Evolutionary conservation across 176 grass and related monocot species (phyloP), one percentile per base, ranked within the genome.

Genomic region (Cocos nucifera): DNA sequence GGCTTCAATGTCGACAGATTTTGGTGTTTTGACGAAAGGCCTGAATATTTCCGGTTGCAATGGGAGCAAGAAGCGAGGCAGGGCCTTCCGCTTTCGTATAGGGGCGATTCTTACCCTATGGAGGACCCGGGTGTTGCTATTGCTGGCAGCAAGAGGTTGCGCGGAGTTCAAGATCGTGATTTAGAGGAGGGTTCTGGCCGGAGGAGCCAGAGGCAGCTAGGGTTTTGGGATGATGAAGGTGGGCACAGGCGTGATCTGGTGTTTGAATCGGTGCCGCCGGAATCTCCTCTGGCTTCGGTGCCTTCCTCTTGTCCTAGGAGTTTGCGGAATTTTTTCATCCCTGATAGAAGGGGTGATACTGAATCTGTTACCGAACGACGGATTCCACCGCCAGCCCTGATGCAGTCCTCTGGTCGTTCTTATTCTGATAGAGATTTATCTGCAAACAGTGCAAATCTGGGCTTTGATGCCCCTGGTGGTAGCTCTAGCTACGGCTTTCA

Each of bases 391-490:
- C 50, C 50, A 23, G 26, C 18, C 19, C 15, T 26, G 25, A 19
- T 63, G 59, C 24, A 25, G 60, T 19, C 70, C 35, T 61, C 57
- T 54, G 26, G 17, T 4, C 23, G 35, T 21, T 21, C 21, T 63
- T 63, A 54, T 44, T 17, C 50, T n/a, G 28, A 53, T 22, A 24
- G 6, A 54, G 49, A 19, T 17, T 52, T 65, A 57, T 6, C 39
- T 73, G 77, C 84, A 63, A 84, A 69, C 61, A 53, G 23, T 56
- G 15, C 58, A 8, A 56, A 51, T 20, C 53, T 56, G 28, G 22
- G 16, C 10, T 32, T 19, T 32, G 58, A 72, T 32, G 69, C 62
- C 32, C 71, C 73, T 19, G 5, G 18, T 14, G 4, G 53, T 28
- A 60, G 66, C 0, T n/a, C 61, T 24, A 66, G 74, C 16, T 67